Evolutionary conservation across 345 rosid species (phyloP), one percentile per base, ranked within the genome.

Genomic region (Citrus cavaleriei): DNA sequence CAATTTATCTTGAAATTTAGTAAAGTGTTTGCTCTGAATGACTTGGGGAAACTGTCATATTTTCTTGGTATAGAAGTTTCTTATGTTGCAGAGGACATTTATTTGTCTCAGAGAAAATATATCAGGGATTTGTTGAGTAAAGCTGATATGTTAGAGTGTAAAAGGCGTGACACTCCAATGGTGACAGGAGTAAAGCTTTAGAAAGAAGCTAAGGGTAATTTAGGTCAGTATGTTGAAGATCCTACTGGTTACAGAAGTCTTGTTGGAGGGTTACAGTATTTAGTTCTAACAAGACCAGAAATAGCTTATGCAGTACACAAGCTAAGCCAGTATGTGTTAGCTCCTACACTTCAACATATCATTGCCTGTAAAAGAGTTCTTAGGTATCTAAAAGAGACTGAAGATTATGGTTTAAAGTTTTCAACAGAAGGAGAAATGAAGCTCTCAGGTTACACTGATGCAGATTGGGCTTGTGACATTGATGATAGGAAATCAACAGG

Each of bases 131-230:
- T 12, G 4, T 1, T 46, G 1, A 2, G 18, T 3, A 46, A 46
- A 13, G 1, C 6, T 46, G 18, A 35, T 6, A 19, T 66, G 42
- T 1, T 4, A 2, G 4, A 34, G 0, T 21, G 5, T 3, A 66
- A 19, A 5, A 2, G 10, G 0, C 6, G 9, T 1, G 5, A 21
- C 2, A 35, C 46, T 0, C 5, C 46, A 0, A 18, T 19, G 19
- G 8, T 3, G 1, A 8, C 42, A 21, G 4, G 54, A 10, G 1
- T 3, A 13, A 46, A 46, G 4, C 6, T 46, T 0, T 5, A 46
- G 2, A 46, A 46, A 0, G 18, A 46, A 21, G 27, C 0, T 0
- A 5, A 3, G 19, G 9, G 9, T 2, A 0, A 0, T 2, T 2
- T 38, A 0, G 4, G 40, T 1, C 30, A 21, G 0, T 1, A 12